Conservation (phyloP, 768 basidiomycete genomes). For the Mycena rosella region DNA sequence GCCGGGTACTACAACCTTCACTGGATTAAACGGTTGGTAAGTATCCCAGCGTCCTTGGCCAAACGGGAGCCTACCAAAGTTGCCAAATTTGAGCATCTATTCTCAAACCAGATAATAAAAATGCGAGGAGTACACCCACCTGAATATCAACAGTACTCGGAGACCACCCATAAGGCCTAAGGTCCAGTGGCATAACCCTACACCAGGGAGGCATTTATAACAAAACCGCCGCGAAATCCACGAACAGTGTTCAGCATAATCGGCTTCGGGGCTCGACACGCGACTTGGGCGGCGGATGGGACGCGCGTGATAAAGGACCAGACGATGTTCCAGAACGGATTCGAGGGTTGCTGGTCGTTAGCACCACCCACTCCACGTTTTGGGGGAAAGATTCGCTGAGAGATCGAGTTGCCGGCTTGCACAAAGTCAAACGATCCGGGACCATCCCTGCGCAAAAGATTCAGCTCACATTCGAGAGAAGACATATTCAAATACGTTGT, state of each 20-base stretch:
- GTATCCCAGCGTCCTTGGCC: no score
- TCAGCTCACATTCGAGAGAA: background rate
- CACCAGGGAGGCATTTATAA: conserved; percentile 38
- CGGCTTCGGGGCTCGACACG: conserved; percentile 85
- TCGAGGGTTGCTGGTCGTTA: no score
- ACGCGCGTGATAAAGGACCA: conserved; percentile 71
- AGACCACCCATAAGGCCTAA: conserved; percentile 84
- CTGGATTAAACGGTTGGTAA: no score
- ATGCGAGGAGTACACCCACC: conserved; percentile 11
- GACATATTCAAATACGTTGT: conserved; percentile 81
- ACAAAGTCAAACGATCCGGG: conserved; percentile 85
- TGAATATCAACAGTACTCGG: conserved; percentile 77
- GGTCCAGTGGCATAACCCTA: conserved; percentile 76
- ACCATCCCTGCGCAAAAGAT: conserved; percentile 65
- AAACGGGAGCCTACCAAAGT: no score
- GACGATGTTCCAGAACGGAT: conserved; percentile 72
- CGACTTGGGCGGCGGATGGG: conserved; percentile 70
- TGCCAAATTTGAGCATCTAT: conserved; percentile 79
- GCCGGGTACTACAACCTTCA: conserved; percentile 81
- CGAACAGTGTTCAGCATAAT: conserved; percentile 80
- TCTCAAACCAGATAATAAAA: no score
- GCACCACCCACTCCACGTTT: background rate
- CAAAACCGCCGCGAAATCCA: background rate
- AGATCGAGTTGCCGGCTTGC: conserved; percentile 75
- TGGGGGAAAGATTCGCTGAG: conserved; percentile 46